A percentile compares a stretch with the other conserved stretches of the same genome.
These are phyloP conservation scores for Fusarium floridanum DNA, from an alignment of 2,329 filamentous ascomycete genomes.

Conservation along the genomic window DNA sequence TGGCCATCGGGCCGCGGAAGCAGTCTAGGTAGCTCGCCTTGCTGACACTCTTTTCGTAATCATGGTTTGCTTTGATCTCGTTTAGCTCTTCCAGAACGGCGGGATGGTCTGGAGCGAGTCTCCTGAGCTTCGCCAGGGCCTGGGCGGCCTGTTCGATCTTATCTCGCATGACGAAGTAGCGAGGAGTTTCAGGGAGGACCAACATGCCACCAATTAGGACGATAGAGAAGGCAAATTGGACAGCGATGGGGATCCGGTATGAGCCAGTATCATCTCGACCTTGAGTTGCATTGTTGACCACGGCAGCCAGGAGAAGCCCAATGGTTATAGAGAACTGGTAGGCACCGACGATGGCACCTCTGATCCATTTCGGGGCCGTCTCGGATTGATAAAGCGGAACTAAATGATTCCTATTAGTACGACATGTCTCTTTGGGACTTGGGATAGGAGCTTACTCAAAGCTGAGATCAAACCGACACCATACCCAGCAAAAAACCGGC, in stretches of 20 bases:
- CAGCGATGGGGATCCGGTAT: conserved; percentile 71
- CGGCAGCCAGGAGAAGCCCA: conserved; percentile 73
- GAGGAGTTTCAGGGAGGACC: conserved; percentile 77
- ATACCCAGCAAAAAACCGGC: conserved; percentile 76
- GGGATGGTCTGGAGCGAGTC: conserved; percentile 68
- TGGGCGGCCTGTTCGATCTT: conserved; percentile 34
- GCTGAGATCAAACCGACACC: conserved; percentile 61
- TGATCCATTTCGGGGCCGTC: conserved; percentile 77
- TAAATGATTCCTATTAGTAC: conserved; percentile 38
- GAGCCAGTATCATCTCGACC: conserved; percentile 65
- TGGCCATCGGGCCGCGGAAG: neutral
- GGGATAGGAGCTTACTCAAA: neutral
- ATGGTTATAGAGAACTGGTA: conserved; percentile 79
- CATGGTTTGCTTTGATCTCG: conserved; percentile 73
- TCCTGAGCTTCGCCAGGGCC: conserved; percentile 69
- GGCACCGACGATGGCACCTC: conserved; percentile 74
- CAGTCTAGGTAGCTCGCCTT: neutral
- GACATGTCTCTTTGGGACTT: neutral
- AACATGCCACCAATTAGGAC: conserved; percentile 74
- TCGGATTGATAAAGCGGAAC: conserved; percentile 79
- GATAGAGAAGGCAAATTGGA: conserved; percentile 76
- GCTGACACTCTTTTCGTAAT: conserved; percentile 61
- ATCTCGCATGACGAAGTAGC: conserved; percentile 74
- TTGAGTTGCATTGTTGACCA: conserved; percentile 73
- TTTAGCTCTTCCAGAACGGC: conserved; percentile 70